phyloP scores from a whole-genome alignment of 2,329 filamentous ascomycete genomes.

The Sporothrix luriei region DNA sequence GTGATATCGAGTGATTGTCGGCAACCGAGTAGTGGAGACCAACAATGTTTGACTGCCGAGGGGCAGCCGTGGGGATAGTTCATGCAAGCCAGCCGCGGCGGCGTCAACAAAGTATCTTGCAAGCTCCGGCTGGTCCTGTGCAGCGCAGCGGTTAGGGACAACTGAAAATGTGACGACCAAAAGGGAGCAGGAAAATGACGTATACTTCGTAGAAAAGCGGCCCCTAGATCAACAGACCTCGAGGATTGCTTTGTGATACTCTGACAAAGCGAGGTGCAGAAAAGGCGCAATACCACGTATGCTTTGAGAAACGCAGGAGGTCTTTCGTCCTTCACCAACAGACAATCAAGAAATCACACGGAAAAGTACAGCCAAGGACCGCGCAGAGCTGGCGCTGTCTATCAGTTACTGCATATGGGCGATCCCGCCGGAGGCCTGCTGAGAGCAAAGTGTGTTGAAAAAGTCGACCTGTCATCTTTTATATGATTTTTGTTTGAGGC shows the following conservation, averaged over 20 bases:
- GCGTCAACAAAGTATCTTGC: neutral
- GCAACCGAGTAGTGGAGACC: too few species aligned
- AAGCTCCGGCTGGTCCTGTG: too few species aligned
- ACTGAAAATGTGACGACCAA: too few species aligned
- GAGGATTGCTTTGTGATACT: neutral
- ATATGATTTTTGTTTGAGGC: neutral
- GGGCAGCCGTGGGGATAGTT: neutral
- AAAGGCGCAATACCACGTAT: conserved; percentile 7
- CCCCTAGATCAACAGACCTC: neutral
- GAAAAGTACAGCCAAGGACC: neutral
- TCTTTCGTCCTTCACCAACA: too few species aligned
- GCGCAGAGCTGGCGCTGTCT: neutral
- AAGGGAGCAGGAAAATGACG: neutral
- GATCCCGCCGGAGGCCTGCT: neutral
- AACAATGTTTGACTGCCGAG: neutral
- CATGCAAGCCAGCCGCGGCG: neutral
- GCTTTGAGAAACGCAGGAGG: neutral
- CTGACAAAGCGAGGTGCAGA: conserved; percentile 26
- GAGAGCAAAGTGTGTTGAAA: neutral
- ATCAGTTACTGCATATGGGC: conserved; percentile 13
- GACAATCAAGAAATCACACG: too few species aligned
- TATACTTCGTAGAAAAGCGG: neutral
- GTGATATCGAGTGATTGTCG: neutral
- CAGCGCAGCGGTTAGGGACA: too few species aligned
- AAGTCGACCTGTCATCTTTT: conserved; percentile 26